These are phyloP conservation scores for Chaetomiaceae sp. DNA, from an alignment of 2,329 filamentous ascomycete species.

Conservation along the genomic window DNA sequence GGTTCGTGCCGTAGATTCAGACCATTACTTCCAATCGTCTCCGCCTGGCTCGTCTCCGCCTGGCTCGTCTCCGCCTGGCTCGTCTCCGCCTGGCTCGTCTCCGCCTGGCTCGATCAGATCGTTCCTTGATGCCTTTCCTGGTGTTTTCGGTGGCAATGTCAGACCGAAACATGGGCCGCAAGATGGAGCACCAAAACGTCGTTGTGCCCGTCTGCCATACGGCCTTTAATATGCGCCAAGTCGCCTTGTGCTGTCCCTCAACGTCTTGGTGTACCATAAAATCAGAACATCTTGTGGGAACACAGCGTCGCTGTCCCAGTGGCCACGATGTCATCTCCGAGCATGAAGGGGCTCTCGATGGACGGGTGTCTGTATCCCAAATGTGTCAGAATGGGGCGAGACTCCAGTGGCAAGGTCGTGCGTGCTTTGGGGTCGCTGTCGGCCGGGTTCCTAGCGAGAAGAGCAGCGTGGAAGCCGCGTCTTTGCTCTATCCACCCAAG, in stretches of 20 bases:
- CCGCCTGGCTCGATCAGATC: too few relatives aligned
- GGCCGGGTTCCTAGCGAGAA: too few relatives aligned
- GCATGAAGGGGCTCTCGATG: background rate
- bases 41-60: too few relatives aligned
- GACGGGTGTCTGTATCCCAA: background rate
- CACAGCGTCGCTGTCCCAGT: background rate
- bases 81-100: too few relatives aligned
- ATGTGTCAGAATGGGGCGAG: background rate
- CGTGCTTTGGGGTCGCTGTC: too few relatives aligned
- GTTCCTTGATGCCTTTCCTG: too few relatives aligned
- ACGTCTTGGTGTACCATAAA: slow-evolving; percentile 4
- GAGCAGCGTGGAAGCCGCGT: too few relatives aligned
- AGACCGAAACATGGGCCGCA: slow-evolving; percentile 7
- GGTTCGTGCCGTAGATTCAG: too few relatives aligned
- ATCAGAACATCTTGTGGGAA: slow-evolving; percentile 2
- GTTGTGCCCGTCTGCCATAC: slow-evolving; percentile 6
- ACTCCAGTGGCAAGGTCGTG: too few relatives aligned
- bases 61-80: too few relatives aligned
- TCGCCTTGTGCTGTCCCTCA: background rate
- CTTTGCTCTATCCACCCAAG: too few relatives aligned
- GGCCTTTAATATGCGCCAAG: slow-evolving; percentile 5
- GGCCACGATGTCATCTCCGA: background rate
- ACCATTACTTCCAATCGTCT: too few relatives aligned
- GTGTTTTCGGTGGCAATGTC: background rate
- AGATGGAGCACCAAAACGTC: slow-evolving; percentile 3